phyloP scores from a whole-genome alignment of 805 yeast species.

The Sungouiozyma ichnusensis region DNA sequence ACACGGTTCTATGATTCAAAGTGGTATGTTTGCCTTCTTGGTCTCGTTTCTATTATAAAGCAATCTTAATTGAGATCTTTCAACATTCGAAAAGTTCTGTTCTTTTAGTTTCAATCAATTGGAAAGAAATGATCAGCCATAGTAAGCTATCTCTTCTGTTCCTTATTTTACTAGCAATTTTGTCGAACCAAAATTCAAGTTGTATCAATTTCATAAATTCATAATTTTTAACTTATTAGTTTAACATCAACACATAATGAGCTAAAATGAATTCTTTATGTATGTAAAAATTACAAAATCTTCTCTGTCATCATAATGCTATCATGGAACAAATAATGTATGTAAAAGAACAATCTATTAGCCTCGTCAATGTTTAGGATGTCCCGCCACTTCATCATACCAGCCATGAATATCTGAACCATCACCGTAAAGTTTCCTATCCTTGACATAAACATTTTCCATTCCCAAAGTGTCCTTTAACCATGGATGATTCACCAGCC shows the following conservation, averaged over 20 bases:
- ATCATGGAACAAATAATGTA: background rate
- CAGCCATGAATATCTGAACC: conserved; percentile 91
- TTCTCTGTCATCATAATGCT: background rate
- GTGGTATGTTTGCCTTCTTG: conserved; percentile 26
- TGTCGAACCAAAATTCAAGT: background rate
- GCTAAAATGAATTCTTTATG: background rate
- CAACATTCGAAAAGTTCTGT: no score
- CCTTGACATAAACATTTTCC: conserved; percentile 51
- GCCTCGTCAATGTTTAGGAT: conserved; percentile 28
- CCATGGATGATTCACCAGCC: conserved; percentile 86
- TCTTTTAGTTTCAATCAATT: no score
- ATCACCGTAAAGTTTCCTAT: conserved; percentile 64
- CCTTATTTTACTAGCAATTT: background rate
- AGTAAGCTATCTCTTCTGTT: no score
- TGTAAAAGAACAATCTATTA: background rate
- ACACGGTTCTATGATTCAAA: conserved; percentile 3
- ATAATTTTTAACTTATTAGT: no score
- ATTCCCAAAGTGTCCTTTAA: conserved; percentile 61
- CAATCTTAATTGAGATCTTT: no score
- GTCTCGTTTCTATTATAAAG: conserved; percentile 32
- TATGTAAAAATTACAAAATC: background rate
- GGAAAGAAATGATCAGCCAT: no score
- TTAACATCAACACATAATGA: no score
- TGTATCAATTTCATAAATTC: background rate
- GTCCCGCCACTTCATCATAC: conserved; percentile 53